A percentile compares a stretch with the other conserved stretches of the same genome.
phyloP scores from a whole-genome alignment of 2,329 filamentous ascomycete species.

The Phyllosticta citrichinensis region DNA sequence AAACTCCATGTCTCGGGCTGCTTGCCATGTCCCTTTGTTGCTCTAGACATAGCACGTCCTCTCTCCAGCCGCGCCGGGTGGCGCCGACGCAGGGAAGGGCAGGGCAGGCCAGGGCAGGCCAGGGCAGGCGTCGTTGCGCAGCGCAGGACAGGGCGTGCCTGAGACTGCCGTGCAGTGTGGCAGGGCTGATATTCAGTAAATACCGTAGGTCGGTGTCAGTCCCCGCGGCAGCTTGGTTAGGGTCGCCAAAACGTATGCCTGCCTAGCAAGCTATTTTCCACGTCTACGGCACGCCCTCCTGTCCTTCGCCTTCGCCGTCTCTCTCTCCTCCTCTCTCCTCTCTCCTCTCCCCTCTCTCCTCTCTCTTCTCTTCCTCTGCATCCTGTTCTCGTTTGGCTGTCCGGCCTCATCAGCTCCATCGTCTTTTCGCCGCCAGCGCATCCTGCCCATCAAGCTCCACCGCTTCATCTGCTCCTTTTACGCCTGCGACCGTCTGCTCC shows the following conservation, averaged over 20 bases:
- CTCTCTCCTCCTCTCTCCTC: background rate
- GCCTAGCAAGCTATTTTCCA: background rate
- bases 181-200: background rate
- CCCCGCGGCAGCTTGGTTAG: background rate
- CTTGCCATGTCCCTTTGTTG: background rate
- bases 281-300: background rate
- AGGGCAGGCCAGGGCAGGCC: background rate
- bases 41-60: background rate
- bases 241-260: too few relatives aligned
- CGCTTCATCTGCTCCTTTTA: background rate
- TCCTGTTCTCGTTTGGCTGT: background rate
- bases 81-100: background rate
- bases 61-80: background rate
- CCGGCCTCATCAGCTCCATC: constrained; percentile 4
- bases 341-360: background rate
- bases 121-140: background rate
- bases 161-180: background rate
- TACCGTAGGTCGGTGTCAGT: background rate
- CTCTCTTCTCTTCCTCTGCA: background rate
- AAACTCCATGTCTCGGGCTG: background rate
- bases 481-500: background rate
- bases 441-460: background rate
- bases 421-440: background rate
- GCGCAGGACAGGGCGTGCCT: background rate
- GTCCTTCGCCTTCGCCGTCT: background rate